A percentile compares a stretch with the other conserved stretches of the same genome.
phyloP scores from a whole-genome alignment of 2,329 filamentous ascomycete genomes.

The Lecanicillium sp. region DNA sequence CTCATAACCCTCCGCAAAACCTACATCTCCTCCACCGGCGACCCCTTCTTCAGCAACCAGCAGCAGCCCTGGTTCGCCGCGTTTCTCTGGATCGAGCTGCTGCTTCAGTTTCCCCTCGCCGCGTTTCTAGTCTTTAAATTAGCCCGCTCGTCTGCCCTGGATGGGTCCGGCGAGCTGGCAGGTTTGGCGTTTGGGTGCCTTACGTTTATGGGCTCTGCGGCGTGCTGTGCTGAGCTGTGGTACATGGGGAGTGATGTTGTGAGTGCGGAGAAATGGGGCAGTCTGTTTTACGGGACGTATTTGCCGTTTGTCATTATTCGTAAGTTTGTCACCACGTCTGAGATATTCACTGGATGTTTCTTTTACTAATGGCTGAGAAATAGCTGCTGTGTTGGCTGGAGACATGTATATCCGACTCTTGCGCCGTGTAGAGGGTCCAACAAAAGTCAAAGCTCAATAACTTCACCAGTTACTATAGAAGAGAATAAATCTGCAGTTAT shows the following conservation, averaged over 20 bases:
- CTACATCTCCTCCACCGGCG: constrained; percentile 41
- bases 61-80: constrained; percentile 41
- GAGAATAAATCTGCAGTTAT: neutral
- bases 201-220: constrained; percentile 40
- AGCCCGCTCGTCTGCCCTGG: constrained; percentile 21
- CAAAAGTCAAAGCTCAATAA: constrained; percentile 34
- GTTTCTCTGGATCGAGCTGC: constrained; percentile 40
- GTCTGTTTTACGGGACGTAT: constrained; percentile 40
- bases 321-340: constrained; percentile 26
- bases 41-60: constrained; percentile 39
- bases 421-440: constrained; percentile 26
- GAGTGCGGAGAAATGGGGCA: constrained; percentile 32
- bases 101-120: constrained; percentile 41
- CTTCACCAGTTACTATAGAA: neutral
- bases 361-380: too few relatives aligned
- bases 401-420: constrained; percentile 49
- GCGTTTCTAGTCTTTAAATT: constrained; percentile 38
- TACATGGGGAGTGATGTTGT: constrained; percentile 40
- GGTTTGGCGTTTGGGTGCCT: constrained; percentile 43
- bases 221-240: constrained; percentile 41
- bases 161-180: constrained; percentile 37
- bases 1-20: constrained; percentile 34
- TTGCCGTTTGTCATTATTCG: constrained; percentile 43
- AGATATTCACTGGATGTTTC: neutral
- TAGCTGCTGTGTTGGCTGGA: constrained; percentile 40